These are phyloP conservation scores for Thuja plicata DNA, from an alignment of 83 land plant genomes.

Conservation along the genomic window DNA sequence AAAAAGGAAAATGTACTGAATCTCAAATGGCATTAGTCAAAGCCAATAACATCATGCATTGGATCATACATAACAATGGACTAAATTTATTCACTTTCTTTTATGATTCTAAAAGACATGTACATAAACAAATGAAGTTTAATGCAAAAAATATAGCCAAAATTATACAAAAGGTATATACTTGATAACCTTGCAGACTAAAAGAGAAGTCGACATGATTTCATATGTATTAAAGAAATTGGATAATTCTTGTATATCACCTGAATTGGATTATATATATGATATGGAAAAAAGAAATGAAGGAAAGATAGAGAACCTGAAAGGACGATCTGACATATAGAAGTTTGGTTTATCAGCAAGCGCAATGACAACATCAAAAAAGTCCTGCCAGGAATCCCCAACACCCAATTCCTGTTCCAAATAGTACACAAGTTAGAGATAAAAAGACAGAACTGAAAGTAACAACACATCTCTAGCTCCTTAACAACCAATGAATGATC, in stretches of 20 bases:
- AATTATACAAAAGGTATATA: neutral
- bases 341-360: constrained; percentile 94
- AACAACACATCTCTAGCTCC: neutral
- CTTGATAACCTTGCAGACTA: neutral
- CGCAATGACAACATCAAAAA: constrained; percentile 98
- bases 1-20: neutral
- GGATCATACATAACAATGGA: neutral
- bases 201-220: neutral
- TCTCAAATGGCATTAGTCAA: neutral
- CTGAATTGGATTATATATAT: neutral
- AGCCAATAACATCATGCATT: neutral
- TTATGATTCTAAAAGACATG: neutral
- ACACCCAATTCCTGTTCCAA: constrained; percentile 56
- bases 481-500: too few relatives aligned
- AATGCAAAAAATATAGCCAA: neutral
- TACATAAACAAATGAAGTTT: neutral
- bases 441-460: neutral
- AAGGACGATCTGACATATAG: constrained; percentile 93
- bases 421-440: neutral
- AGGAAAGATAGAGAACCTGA: constrained; percentile 51
- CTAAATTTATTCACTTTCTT: neutral
- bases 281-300: neutral
- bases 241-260: neutral
- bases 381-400: constrained; percentile 77
- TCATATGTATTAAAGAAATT: neutral